Base-by-base conservation (phyloP, 2,329 filamentous ascomycete genomes). In the Fusarium irregulare region DNA sequence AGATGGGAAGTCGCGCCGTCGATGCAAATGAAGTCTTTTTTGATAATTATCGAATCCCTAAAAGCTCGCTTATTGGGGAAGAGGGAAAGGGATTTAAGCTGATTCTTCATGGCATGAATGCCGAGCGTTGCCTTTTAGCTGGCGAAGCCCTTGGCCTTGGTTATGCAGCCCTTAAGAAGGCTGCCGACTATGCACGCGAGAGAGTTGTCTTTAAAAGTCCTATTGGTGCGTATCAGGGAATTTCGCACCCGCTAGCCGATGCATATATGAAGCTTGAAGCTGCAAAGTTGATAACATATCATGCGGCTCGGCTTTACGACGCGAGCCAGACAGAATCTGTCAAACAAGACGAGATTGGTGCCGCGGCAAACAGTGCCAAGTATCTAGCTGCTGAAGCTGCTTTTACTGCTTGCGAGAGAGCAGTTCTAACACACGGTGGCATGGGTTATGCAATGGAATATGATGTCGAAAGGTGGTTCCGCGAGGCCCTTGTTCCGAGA, bases 1-100 rank as follows among this genome's bases (percentile, higher is more conserved):
- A 97, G 78, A 96, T 97, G 92, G 93, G 93, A 12, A 92, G 92
- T 0, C 84, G 92, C 14, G 92, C 92, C 0, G 89, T 97, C 2
- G 93, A 96, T 74, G 92, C 93, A 1, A 97, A 97, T 71, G 92
- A 96, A 76, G 91, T 97, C 3, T 97, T 97, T 79, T 96, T 97
- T 76, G 92, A 96, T 78, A 87, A 90, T 71, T 97, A 94, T 78
- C 77, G 80, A 7, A 88, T 96, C 18, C 88, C 90, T 0, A 84
- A 85, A 0, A 83, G 88, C 45, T 83, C 88, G 0, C 81, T 95
- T 1, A 88, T 97, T 46, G 93, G 93, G 1, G 76, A 87, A 37
- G 91, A 96, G 77, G 89, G 90, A 8, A 85, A 92, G 60, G 93
- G 93, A 0, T 97, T 97, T 84, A 91, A 90, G 74, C 91, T 93